phyloP scores from a whole-genome alignment of 495 filamentous ascomycete species.

The Bombardia bombarda region DNA sequence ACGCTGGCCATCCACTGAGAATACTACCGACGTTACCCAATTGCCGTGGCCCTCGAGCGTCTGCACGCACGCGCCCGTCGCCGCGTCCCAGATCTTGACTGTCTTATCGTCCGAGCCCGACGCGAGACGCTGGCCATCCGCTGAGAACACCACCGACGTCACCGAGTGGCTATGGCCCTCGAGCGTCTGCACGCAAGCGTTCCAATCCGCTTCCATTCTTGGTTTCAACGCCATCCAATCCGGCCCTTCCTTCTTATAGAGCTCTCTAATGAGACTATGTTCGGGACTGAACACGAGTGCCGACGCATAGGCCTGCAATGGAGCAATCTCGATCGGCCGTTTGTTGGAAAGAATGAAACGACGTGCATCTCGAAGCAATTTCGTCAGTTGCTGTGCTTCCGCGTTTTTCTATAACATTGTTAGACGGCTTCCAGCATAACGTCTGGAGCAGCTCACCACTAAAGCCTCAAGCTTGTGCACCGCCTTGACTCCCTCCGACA shows the following conservation, averaged over 20 bases:
- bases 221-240: slow-evolving; percentile 5
- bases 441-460: slow-evolving; percentile 8
- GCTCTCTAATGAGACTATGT: slow-evolving; percentile 9
- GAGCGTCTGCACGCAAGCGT: slow-evolving; percentile 5
- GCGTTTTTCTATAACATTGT: neutral
- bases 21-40: slow-evolving; percentile 4
- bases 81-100: slow-evolving; percentile 11
- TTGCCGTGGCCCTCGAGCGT: slow-evolving; percentile 8
- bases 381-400: neutral
- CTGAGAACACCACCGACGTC: slow-evolving; percentile 6
- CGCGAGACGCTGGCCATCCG: slow-evolving; percentile 7
- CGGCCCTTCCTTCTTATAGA: slow-evolving; percentile 3
- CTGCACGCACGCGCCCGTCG: neutral
- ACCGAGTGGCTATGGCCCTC: slow-evolving; percentile 3
- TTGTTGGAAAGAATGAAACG: slow-evolving; percentile 23
- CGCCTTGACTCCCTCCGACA: slow-evolving; percentile 13
- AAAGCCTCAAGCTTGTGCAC: slow-evolving; percentile 12
- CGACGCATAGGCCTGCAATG: slow-evolving; percentile 11
- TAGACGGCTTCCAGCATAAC: neutral
- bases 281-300: slow-evolving; percentile 11
- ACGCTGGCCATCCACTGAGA: neutral
- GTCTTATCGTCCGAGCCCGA: slow-evolving; percentile 8
- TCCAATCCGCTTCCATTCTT: slow-evolving; percentile 4
- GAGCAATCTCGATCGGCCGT: slow-evolving; percentile 14
- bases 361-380: slow-evolving; percentile 9